Conservation (phyloP, 2,329 filamentous ascomycete genomes). For the Teratosphaeria viscida region DNA sequence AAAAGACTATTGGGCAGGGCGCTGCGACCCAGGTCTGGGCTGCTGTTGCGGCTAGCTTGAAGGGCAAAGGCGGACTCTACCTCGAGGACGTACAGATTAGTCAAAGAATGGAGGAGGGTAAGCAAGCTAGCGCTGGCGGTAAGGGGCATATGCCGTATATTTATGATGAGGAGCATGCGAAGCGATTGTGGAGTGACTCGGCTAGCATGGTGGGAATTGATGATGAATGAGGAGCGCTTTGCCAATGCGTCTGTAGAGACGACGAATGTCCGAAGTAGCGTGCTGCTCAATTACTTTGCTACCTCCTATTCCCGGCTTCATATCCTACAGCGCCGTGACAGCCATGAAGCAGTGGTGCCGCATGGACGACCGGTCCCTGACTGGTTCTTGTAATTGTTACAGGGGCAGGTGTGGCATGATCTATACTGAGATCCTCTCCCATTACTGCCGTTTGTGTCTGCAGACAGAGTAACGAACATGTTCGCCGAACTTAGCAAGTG, state of each 20-base stretch:
- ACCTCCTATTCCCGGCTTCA: too few relatives aligned
- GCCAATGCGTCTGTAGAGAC: neutral
- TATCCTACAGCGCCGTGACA: too few relatives aligned
- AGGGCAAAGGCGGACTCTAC: conserved; percentile 39
- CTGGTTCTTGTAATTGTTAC: too few relatives aligned
- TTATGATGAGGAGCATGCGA: conserved; percentile 29
- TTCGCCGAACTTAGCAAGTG: too few relatives aligned
- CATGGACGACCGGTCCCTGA: too few relatives aligned
- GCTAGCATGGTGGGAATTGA: conserved; percentile 16
- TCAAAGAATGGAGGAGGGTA: conserved; percentile 16
- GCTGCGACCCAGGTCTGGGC: conserved; percentile 41
- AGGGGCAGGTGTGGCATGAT: too few relatives aligned
- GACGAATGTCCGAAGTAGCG: neutral
- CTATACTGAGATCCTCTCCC: too few relatives aligned
- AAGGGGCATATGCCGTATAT: conserved; percentile 25
- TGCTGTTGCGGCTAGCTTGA: conserved; percentile 32
- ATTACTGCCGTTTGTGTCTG: too few relatives aligned
- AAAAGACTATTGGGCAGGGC: conserved; percentile 34
- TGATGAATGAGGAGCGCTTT: conserved; percentile 3
- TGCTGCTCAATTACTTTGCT: too few relatives aligned
- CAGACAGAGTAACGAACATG: too few relatives aligned
- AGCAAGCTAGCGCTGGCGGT: conserved; percentile 11
- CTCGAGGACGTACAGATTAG: conserved; percentile 33
- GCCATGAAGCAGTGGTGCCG: too few relatives aligned
- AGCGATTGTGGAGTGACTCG: conserved; percentile 33